These are phyloP conservation scores for Crithidia brevicula DNA, from an alignment of 208 protist species.

Conservation along the genomic window DNA sequence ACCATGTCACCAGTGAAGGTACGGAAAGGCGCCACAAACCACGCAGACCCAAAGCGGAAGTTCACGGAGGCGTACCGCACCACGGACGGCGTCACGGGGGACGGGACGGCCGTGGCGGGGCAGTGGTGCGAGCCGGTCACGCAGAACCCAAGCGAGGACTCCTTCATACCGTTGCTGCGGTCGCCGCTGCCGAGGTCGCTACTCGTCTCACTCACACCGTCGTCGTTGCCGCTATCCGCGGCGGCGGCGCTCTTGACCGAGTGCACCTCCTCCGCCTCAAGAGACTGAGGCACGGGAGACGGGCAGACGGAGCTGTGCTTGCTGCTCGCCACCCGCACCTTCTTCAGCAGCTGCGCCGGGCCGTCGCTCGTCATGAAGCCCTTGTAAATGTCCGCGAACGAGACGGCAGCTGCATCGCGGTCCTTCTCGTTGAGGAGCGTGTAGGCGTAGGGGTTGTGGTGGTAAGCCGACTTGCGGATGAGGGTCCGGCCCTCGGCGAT, in stretches of 20 bases:
- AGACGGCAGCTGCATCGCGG: constrained; percentile 17
- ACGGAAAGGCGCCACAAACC: constrained; percentile 86
- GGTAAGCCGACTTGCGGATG: constrained; percentile 24
- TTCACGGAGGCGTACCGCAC: constrained; percentile 86
- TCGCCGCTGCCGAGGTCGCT: constrained; percentile 35
- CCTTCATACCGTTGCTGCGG: constrained; percentile 1
- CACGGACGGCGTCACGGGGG: constrained; percentile 15
- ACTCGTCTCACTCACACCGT: constrained; percentile 52
- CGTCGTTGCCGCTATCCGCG: constrained; percentile 38
- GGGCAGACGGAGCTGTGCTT: constrained; percentile 10
- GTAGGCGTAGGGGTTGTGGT: constrained; percentile 57
- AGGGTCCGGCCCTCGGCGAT: neutral
- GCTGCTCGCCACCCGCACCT: constrained; percentile 9
- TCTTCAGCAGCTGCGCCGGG: neutral
- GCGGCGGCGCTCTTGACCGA: neutral
- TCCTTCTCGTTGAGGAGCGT: constrained; percentile 31
- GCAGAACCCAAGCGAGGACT: constrained; percentile 4
- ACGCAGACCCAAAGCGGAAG: constrained; percentile 88
- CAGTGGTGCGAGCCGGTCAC: constrained; percentile 22
- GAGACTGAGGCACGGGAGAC: neutral
- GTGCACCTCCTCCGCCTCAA: neutral
- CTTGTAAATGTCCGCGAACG: constrained; percentile 31
- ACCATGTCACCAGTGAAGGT: constrained; percentile 79
- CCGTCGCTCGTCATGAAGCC: neutral
- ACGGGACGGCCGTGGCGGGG: neutral